Base-by-base conservation (phyloP, 495 filamentous ascomycete genomes). In the Amphirosellinia nigrospora region DNA sequence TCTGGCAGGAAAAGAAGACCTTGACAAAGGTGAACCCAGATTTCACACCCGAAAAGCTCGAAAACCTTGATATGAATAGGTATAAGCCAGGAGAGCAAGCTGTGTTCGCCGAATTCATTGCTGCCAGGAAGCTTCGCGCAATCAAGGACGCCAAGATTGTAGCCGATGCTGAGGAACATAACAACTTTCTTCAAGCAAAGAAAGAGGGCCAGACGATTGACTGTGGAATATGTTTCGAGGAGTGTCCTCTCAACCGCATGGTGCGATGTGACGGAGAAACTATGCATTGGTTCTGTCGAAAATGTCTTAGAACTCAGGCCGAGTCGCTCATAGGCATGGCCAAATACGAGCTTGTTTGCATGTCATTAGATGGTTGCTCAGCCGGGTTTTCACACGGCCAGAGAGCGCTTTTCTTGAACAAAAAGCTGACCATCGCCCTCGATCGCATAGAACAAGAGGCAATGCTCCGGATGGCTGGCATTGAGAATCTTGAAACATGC, bases 171-270 rank as follows among this genome's bases (percentile, higher is more conserved):
- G 81, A 80, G 10, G 82, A 88, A 50, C 75, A 82, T 68, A 76
- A 83, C 26, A 86, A 85, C 23, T 72, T 82, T 19, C 73, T 77
- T 36, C 79, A 70, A 10, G 85, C 83, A 13, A 80, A 85, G 64
- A 80, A 80, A 8, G 78, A 86, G 26, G 86, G 80, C 53, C 82
- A 77, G 64, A 79, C 90, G 45, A 75, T 80, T 13, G 91, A 94
- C 66, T 93, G 91, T 72, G 85, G 82, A 19, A 93, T 91, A 73
- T 97, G 93, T 75, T 95, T 84, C 71, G 80, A 82, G 13, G 90
- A 93, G 3, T 85, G 84, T 62, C 82, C 91, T 9, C 78, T 87
- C 58, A 90, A 93, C 74, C 83, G 87, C 38, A 88, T 91, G 83
- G 85, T 91, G 3, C 86, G 89, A 53, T 97, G 93, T 79, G 80